A percentile compares a stretch with the other conserved stretches of the same genome.
Conservation (phyloP, 176 grass and related monocot species). For the Tillandsia leiboldiana region DNA sequence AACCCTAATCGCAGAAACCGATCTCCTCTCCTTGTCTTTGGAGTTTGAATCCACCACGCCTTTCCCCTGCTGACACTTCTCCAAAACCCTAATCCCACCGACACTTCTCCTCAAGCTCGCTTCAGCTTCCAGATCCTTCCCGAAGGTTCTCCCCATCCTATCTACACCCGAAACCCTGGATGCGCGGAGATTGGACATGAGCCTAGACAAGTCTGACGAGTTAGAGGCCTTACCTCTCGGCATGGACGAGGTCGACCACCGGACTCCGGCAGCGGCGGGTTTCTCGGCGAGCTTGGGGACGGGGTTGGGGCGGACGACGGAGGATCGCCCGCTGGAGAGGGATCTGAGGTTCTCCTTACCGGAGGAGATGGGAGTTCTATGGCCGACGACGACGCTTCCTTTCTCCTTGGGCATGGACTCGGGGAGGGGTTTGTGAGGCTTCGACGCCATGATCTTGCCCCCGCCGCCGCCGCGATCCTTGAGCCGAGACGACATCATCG, state of each 20-base stretch:
- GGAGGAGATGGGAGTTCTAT: conserved; percentile 12
- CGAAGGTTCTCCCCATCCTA: conserved; percentile 24
- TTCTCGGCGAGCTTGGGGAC: conserved; percentile 14
- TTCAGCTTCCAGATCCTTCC: conserved; percentile 33
- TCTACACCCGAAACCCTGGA: conserved; percentile 33
- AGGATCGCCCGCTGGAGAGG: conserved; percentile 33
- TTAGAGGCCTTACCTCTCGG: conserved; percentile 55
- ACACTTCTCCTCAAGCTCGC: conserved; percentile 33
- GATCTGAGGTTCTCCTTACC: conserved; percentile 38
- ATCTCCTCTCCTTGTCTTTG: conserved; percentile 25
- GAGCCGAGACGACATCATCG: conserved; percentile 53
- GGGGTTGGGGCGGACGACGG: conserved; percentile 13
- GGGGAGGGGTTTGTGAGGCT: background rate
- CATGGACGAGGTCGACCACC: conserved; percentile 76
- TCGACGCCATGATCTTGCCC: conserved; percentile 24
- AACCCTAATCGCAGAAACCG: conserved; percentile 18
- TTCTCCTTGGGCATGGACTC: conserved; percentile 15
- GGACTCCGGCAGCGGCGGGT: conserved; percentile 23
- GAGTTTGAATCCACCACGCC: background rate
- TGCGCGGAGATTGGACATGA: conserved; percentile 23
- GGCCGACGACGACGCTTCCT: conserved; percentile 1
- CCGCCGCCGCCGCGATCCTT: conserved; percentile 64
- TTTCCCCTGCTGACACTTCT: conserved; percentile 11
- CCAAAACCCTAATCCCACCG: conserved; percentile 43
- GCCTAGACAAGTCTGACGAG: conserved; percentile 41